Evolutionary conservation across 192 early-diverging fungal species (phyloP).

Genomic region (Backusella parvicylindrica): DNA sequence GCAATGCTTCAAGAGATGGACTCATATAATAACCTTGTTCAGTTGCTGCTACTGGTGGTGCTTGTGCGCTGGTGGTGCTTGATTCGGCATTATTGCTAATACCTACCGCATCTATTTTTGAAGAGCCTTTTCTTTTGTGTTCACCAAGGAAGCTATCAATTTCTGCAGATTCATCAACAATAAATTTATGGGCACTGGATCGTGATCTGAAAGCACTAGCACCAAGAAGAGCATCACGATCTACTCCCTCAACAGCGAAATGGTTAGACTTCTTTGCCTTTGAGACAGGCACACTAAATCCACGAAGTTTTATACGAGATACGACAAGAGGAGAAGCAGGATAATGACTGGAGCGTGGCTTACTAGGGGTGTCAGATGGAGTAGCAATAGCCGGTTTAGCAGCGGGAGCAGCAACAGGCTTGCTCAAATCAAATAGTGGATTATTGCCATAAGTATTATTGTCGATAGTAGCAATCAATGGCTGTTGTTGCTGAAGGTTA

Average conservation of each 20-base stretch:
- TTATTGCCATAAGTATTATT: conserved; percentile 85
- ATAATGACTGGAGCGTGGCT: conserved; percentile 67
- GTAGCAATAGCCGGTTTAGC: not conserved
- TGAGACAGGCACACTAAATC: conserved; percentile 40
- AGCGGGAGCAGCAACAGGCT: conserved; percentile 22
- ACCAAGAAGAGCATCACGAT: conserved; percentile 46
- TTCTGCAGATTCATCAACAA: not conserved
- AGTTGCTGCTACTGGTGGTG: not conserved
- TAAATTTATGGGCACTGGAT: not conserved
- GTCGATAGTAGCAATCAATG: conserved; percentile 74
- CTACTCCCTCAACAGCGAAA: conserved; percentile 29
- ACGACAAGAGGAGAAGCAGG: conserved; percentile 71
- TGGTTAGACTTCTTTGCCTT: conserved; percentile 21
- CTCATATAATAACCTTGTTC: conserved; percentile 67
- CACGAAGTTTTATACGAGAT: conserved; percentile 70
- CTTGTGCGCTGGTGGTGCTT: conserved; percentile 50
- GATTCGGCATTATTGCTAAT: no score
- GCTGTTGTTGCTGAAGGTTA: conserved; percentile 13
- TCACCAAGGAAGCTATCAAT: not conserved
- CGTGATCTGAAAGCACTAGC: conserved; percentile 53
- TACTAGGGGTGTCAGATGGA: conserved; percentile 49
- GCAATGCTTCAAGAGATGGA: conserved; percentile 71
- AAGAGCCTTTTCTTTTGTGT: not conserved
- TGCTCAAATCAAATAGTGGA: conserved; percentile 64
- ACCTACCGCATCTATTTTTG: not conserved